A percentile compares a stretch with the other conserved stretches of the same genome.
Conservation (phyloP, 2,329 filamentous ascomycete genomes). For the Knufia fluminis region DNA sequence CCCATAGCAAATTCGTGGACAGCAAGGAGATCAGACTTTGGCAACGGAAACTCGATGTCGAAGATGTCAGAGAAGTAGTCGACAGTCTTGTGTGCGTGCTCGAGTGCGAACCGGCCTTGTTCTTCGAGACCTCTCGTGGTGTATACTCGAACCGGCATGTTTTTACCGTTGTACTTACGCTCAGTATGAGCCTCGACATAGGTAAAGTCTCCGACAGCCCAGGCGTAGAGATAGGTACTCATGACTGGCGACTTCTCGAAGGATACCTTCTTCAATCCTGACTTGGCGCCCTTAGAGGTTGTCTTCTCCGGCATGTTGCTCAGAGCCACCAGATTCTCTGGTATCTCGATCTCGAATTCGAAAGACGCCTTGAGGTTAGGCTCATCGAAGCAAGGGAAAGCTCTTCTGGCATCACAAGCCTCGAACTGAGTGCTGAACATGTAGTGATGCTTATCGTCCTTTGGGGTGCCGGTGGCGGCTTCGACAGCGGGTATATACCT, state of each 20-base stretch:
- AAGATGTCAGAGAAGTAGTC: slow-evolving; percentile 96
- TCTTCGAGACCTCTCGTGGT: slow-evolving; percentile 90
- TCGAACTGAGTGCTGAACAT: slow-evolving; percentile 98
- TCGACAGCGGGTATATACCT: slow-evolving; percentile 77
- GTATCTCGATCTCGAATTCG: slow-evolving; percentile 85
- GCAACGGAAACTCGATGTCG: slow-evolving; percentile 82
- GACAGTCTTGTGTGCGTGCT: slow-evolving; percentile 86
- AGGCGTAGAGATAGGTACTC: slow-evolving; percentile 82
- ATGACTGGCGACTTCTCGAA: slow-evolving; percentile 82
- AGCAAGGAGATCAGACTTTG: slow-evolving; percentile 82
- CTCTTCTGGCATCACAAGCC: slow-evolving; percentile 84
- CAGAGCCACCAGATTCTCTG: slow-evolving; percentile 75
- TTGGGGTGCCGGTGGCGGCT: slow-evolving; percentile 67
- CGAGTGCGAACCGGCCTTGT: slow-evolving; percentile 78
- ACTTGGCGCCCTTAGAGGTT: slow-evolving; percentile 58
- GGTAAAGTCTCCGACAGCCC: slow-evolving; percentile 95
- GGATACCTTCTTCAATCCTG: slow-evolving; percentile 54
- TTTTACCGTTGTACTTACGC: slow-evolving; percentile 82
- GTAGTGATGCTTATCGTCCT: slow-evolving; percentile 50
- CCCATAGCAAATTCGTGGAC: slow-evolving; percentile 82
- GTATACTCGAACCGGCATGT: slow-evolving; percentile 87
- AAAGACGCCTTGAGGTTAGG: slow-evolving; percentile 95
- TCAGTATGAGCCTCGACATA: slow-evolving; percentile 88
- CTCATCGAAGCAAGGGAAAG: slow-evolving; percentile 97
- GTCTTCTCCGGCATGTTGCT: slow-evolving; percentile 92